Conservation (phyloP, 164 flowering plant species). For the Chimonanthus praecox region DNA sequence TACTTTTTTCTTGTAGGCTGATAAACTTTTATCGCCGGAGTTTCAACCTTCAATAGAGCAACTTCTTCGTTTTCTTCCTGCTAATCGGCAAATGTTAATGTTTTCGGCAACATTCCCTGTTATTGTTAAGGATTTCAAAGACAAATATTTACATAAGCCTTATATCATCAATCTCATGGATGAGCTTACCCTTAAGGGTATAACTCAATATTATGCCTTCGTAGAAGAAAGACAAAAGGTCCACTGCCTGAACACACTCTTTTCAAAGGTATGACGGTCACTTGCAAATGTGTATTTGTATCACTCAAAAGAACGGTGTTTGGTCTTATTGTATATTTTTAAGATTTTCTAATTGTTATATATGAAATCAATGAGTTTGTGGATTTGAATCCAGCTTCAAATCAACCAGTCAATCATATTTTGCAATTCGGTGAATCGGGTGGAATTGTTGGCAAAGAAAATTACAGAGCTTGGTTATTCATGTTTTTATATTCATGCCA, state of each 20-base stretch:
- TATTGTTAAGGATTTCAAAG: slow-evolving; percentile 89
- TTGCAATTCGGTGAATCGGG: slow-evolving; percentile 98
- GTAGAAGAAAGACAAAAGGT: slow-evolving; percentile 98
- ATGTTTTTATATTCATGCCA: slow-evolving; percentile 97
- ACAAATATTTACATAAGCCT: slow-evolving; percentile 73
- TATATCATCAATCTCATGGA: slow-evolving; percentile 97
- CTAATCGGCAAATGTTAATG: slow-evolving; percentile 80
- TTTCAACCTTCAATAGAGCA: slow-evolving; percentile 94
- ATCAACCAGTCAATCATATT: slow-evolving; percentile 97
- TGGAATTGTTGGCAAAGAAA: slow-evolving; percentile 93
- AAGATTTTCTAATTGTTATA: neutral
- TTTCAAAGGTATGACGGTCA: slow-evolving; percentile 68
- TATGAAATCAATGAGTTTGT: neutral
- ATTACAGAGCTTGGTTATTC: slow-evolving; percentile 99
- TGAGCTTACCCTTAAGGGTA: slow-evolving; percentile 98
- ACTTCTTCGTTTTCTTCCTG: slow-evolving; percentile 69
- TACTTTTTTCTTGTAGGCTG: slow-evolving; percentile 55
- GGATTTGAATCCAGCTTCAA: slow-evolving; percentile 70
- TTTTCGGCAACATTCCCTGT: slow-evolving; percentile 99
- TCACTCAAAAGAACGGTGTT: neutral
- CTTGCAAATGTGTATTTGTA: neutral
- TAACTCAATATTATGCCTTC: slow-evolving; percentile 95
- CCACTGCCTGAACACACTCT: slow-evolving; percentile 93
- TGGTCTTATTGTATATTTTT: neutral
- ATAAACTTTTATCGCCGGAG: slow-evolving; percentile 92